Evolutionary conservation across 129 eudicot genomes (phyloP), one percentile per base, ranked within the genome.

Genomic region (Flaveria bidentis): DNA sequence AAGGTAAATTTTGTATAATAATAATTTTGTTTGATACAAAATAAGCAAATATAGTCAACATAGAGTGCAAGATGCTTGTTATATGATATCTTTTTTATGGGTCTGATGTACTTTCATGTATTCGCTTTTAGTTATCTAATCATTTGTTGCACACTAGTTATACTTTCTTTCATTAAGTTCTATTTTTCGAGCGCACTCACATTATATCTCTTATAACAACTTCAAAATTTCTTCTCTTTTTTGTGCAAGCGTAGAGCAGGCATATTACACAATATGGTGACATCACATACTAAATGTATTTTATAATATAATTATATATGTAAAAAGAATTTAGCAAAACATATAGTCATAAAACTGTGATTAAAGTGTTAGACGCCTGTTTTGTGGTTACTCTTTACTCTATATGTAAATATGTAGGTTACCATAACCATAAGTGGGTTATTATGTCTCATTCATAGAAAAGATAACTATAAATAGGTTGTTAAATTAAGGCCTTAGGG

Each of bases 1-100:
- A 95, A 95, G 99, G 99, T 95, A 83, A 78, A 15, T 12, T 50
- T 17, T 70, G 16, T 76, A 50, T 57, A 15, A 56, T 18, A 16
- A 7, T 77, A 42, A 75, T 2, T 39, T 66, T 45, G 6, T 8
- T 73, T 0, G 15, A 7, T 55, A 66, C 64, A 74, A 67, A 80
- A 28, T 65, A 42, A 28, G 12, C 62, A 65, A 72, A 61, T 50
- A 52, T 50, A 49, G 56, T 20, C 10, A 15, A 50, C 42, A 52
- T 42, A 8, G 63, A 30, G 25, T 67, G 18, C 51, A 18, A 28
- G 39, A 55, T 15, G 20, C 46, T 17, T 14, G 36, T 16, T 42
- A 77, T 44, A 77, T 52, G 15, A 13, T 65, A 75, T 63, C 50
- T 22, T 55, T 23, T 23, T 33, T 42, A 18, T 41, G 53, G 42